Base-by-base conservation (phyloP, 1,139 yeast species). In the Blastobotrys aristatus region DNA sequence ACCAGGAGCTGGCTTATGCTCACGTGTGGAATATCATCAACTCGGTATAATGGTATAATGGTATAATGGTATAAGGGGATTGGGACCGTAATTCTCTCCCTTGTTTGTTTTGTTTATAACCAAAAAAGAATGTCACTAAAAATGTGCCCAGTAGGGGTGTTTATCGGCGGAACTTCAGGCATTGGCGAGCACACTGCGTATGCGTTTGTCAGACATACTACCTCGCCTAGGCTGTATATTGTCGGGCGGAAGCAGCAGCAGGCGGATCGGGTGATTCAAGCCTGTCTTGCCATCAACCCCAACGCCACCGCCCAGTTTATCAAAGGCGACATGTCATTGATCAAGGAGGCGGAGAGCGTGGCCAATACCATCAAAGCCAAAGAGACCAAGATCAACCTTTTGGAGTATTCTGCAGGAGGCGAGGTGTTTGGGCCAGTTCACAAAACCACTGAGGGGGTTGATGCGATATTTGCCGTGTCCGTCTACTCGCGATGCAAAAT, bases 401-500 rank as follows among this genome's bases (percentile, higher is more conserved):
- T 64, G 40, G 50, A 54, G 24, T 27, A 62, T 13, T 47, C 58
- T 17, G 48, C 57, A 26, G 68, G 68, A 1, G 48, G 40, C 20
- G 43, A 57, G 13, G 40, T 43, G 11, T 14, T 48, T 14, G 32
- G 32, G 6, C 55, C 59, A n/a, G n/a, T n/a, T n/a, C 41, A 36
- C 1, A 61, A 56, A 44, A 59, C 63, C 5, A 31, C 45, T 1
- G 68, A 64, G 49, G 68, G 67, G 1, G 27, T 58, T 4, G 66
- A 62, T 26, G 30, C 39, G 30, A 58, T 57, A 43, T 41, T 61
- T 52, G 54, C 62, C 7, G 44, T 60, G 8, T 54, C 54, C 33
- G 63, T 61, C 48, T 62, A 64, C 46, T 53, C 59, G 2, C 55
- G 68, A 22, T 57, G 62, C 66, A 47, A 56, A 20, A 47, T 59